phyloP scores from a whole-genome alignment of 2,329 filamentous ascomycete species.

The Pseudocercospora pini-densiflorae region DNA sequence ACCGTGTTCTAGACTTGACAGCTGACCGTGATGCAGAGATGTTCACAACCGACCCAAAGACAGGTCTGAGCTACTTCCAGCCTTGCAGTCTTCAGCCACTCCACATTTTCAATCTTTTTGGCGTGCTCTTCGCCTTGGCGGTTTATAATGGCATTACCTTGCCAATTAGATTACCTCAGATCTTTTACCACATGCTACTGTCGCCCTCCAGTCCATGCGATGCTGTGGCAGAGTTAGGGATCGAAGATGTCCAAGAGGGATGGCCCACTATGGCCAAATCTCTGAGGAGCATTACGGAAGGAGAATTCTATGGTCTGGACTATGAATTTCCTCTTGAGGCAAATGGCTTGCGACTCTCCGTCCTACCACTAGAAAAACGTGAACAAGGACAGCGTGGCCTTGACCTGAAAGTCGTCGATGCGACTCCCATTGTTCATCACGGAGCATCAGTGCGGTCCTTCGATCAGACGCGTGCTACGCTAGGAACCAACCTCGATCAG shows the following conservation, averaged over 20 bases:
- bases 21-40: constrained; percentile 53
- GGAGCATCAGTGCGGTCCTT: background rate
- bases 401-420: constrained; percentile 10
- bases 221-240: constrained; percentile 38
- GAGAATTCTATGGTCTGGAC: constrained; percentile 78
- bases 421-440: constrained; percentile 5
- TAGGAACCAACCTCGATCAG: background rate
- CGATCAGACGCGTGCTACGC: background rate
- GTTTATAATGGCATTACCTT: constrained; percentile 92
- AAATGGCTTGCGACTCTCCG: constrained; percentile 58
- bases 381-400: background rate
- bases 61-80: constrained; percentile 85
- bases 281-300: constrained; percentile 73
- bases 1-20: background rate
- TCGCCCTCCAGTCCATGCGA: constrained; percentile 39
- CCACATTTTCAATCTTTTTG: constrained; percentile 90
- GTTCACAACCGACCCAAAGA: constrained; percentile 77
- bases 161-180: constrained; percentile 84
- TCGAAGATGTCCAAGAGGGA: constrained; percentile 81
- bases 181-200: constrained; percentile 80
- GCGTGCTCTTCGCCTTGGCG: constrained; percentile 84
- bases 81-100: constrained; percentile 79
- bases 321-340: constrained; percentile 80
- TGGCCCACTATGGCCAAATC: constrained; percentile 83
- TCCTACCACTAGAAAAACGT: constrained; percentile 35